These are phyloP conservation scores for Alnus rubra DNA, from an alignment of 306 rosid genomes.

Conservation along the genomic window DNA sequence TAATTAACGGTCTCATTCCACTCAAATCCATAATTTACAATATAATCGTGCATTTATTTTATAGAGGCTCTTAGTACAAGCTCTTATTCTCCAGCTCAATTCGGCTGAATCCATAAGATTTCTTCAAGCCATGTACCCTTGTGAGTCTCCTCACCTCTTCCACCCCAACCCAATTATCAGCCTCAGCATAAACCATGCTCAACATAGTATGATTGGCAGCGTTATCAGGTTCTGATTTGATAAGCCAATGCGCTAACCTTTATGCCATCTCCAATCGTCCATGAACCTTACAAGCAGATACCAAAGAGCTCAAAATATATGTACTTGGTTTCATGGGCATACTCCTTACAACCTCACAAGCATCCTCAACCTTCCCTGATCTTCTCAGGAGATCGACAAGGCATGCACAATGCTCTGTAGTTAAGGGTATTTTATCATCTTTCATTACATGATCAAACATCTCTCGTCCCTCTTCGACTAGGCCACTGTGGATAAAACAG, in stretches of 20 bases:
- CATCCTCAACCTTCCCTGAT: slow-evolving; percentile 64
- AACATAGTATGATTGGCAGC: slow-evolving; percentile 52
- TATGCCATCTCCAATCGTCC: slow-evolving; percentile 57
- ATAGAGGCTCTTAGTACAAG: background rate
- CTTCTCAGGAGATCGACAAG: slow-evolving; percentile 62
- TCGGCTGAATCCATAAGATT: slow-evolving; percentile 54
- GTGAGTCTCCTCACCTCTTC: slow-evolving; percentile 47
- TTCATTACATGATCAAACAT: slow-evolving; percentile 38
- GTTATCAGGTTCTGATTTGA: slow-evolving; percentile 55
- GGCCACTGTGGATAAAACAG: slow-evolving; percentile 65
- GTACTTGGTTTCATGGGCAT: slow-evolving; percentile 65
- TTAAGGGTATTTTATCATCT: slow-evolving; percentile 33
- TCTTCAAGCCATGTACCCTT: slow-evolving; percentile 46
- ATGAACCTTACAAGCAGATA: slow-evolving; percentile 62
- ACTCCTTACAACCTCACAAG: slow-evolving; percentile 42
- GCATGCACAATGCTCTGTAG: slow-evolving; percentile 63
- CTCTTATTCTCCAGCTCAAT: slow-evolving; percentile 35
- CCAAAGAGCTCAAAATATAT: slow-evolving; percentile 61
- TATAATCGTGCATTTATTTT: background rate
- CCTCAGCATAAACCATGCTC: slow-evolving; percentile 58
- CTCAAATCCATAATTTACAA: too few relatives aligned
- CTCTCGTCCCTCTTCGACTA: slow-evolving; percentile 53
- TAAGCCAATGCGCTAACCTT: slow-evolving; percentile 46
- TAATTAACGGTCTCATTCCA: too few relatives aligned
- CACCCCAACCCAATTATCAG: slow-evolving; percentile 53